phyloP scores from a whole-genome alignment of 1,139 yeast genomes.

The Scheffersomyces parashehatae region DNA sequence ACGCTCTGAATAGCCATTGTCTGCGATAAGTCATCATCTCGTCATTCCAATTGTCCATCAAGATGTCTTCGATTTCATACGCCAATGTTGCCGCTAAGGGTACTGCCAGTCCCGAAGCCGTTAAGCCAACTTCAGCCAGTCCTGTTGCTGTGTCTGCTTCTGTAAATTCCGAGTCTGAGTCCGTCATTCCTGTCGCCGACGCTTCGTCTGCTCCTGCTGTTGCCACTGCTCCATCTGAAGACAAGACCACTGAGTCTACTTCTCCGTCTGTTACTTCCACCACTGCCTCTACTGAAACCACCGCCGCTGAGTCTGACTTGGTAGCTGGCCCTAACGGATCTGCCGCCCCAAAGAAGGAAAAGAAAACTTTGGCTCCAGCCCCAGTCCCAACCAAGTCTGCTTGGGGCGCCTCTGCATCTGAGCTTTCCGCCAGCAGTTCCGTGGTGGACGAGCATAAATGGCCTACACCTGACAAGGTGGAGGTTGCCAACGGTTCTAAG shows the following conservation, averaged over 20 bases:
- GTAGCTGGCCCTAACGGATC: not conserved
- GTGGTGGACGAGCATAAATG: conserved; percentile 52
- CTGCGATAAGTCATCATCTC: too few species aligned
- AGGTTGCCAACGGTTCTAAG: conserved; percentile 26
- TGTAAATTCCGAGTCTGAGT: not conserved
- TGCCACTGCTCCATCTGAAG: conserved; percentile 6
- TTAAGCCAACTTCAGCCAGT: conserved; percentile 9
- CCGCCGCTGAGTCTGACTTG: conserved; percentile 7
- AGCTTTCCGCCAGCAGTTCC: conserved; percentile 22
- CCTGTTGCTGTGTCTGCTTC: conserved; percentile 5
- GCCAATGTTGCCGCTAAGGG: conserved; percentile 46
- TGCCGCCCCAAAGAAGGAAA: conserved; percentile 23
- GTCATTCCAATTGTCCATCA: conserved; percentile 2
- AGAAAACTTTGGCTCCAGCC: conserved; percentile 65
- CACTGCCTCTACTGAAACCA: conserved; percentile 7
- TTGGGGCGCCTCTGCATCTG: conserved; percentile 54
- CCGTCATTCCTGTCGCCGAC: conserved; percentile 5
- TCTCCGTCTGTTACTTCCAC: conserved; percentile 3
- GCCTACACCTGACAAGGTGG: conserved; percentile 54
- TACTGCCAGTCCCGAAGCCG: conserved; percentile 7
- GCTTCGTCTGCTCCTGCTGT: conserved; percentile 14
- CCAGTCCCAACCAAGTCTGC: conserved; percentile 73
- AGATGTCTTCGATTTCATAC: conserved; percentile 27
- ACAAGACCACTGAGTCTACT: conserved; percentile 8
- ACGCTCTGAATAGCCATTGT: too few species aligned